Evolutionary conservation across 352 stramenopile genomes (phyloP).

Genomic region (Globisporangium perplexum): DNA sequence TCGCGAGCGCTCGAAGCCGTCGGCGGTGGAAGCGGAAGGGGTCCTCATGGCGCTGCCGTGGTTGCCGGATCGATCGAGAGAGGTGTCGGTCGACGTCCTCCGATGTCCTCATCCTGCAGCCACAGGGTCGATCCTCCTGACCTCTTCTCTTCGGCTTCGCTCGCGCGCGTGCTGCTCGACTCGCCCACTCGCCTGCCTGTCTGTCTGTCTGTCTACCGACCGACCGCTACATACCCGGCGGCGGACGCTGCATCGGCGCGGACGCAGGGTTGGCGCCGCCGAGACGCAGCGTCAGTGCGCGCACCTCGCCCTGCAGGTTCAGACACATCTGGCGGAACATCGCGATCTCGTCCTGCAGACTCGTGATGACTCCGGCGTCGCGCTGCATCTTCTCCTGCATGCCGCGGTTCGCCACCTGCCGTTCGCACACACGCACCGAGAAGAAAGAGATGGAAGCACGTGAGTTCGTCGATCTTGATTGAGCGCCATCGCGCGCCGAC

Average conservation of each 20-base stretch:
- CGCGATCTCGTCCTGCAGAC: conserved; percentile 71
- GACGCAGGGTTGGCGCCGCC: not conserved
- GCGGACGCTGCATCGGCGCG: conserved; percentile 5
- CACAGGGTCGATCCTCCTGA: not conserved
- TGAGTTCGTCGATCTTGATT: not conserved
- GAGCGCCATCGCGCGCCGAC: too few relatives aligned
- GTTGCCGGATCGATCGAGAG: too few relatives aligned
- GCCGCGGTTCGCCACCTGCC: conserved; percentile 53
- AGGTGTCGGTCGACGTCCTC: too few relatives aligned
- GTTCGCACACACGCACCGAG: not conserved
- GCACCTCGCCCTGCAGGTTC: conserved; percentile 71
- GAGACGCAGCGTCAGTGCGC: conserved; percentile 3
- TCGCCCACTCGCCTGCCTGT: not conserved
- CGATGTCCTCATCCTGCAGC: not conserved
- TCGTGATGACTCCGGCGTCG: conserved; percentile 50
- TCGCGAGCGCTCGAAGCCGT: not conserved
- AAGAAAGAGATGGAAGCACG: not conserved
- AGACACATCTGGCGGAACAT: conserved; percentile 84
- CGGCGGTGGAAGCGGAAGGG: too few relatives aligned
- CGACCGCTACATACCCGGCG: conserved; percentile 15
- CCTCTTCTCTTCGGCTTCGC: not conserved
- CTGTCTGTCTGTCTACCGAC: not conserved
- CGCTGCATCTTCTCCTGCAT: conserved; percentile 67
- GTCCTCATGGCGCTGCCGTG: too few relatives aligned
- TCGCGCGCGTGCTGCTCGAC: not conserved